A percentile compares a stretch with the other conserved stretches of the same genome.
Conservation (phyloP, 1,284 basidiomycete genomes). For the Puccinia horiana region DNA sequence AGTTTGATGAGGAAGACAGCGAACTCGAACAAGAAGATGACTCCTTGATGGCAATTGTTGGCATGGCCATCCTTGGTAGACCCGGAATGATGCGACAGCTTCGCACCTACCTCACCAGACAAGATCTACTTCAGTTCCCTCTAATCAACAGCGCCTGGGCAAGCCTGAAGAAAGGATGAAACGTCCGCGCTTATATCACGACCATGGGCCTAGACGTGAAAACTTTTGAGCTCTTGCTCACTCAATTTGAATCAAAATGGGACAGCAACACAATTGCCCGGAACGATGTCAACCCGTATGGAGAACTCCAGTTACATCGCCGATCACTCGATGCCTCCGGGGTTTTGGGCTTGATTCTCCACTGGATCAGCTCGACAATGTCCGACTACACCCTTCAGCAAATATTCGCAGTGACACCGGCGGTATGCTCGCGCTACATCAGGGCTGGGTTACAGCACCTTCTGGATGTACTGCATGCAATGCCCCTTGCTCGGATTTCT, state of each 20-base stretch:
- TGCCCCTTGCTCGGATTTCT: neutral
- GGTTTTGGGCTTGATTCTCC: neutral
- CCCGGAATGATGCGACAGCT: neutral
- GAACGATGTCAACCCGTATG: neutral
- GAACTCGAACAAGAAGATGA: neutral
- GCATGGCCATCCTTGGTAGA: neutral
- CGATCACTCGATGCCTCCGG: neutral
- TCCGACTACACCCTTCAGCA: neutral
- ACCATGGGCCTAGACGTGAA: neutral
- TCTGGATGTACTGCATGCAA: neutral
- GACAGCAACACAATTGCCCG: neutral
- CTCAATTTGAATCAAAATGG: neutral
- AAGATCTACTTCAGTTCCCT: neutral
- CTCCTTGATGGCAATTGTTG: neutral
- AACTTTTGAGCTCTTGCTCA: neutral
- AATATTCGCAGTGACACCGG: neutral
- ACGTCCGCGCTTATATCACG: neutral
- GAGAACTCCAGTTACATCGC: neutral
- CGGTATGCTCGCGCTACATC: neutral
- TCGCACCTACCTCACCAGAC: neutral
- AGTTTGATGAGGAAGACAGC: too few relatives aligned
- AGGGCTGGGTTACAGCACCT: neutral
- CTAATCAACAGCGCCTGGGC: neutral
- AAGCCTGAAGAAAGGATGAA: neutral
- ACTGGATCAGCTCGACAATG: slow-evolving; percentile 3